Evolutionary conservation across 208 protist species (phyloP).

Genomic region (Jaenimonas drosophilae): DNA sequence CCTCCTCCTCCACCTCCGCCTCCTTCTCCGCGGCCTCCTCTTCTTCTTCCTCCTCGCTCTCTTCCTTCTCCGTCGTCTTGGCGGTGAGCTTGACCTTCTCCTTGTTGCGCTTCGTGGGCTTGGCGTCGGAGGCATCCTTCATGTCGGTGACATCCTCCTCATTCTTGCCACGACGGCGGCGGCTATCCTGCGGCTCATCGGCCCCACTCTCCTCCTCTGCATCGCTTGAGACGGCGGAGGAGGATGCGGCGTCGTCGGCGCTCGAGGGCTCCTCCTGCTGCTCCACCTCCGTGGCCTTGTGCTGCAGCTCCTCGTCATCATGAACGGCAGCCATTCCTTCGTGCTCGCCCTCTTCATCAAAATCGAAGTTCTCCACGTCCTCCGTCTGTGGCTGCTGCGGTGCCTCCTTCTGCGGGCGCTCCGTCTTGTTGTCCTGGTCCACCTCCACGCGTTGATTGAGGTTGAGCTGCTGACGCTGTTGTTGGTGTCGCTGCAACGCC

Average conservation of each 20-base stretch:
- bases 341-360: slow-evolving; percentile 56
- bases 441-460: slow-evolving; percentile 68
- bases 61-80: slow-evolving; percentile 26
- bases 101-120: slow-evolving; percentile 10
- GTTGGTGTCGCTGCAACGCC: slow-evolving; percentile 73
- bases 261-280: slow-evolving; percentile 19
- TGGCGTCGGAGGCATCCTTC: slow-evolving; percentile 19
- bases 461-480: slow-evolving; percentile 71
- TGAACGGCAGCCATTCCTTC: slow-evolving; percentile 48
- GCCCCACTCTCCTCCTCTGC: slow-evolving; percentile 9
- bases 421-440: slow-evolving; percentile 41
- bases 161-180: slow-evolving; percentile 17
- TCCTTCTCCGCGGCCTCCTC: slow-evolving; percentile 11
- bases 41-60: slow-evolving; percentile 16
- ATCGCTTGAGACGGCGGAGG: too few species aligned
- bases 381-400: slow-evolving; percentile 32
- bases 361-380: slow-evolving; percentile 31
- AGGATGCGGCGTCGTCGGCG: slow-evolving; percentile 22
- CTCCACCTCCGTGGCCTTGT: slow-evolving; percentile 24
- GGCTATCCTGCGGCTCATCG: slow-evolving; percentile 25
- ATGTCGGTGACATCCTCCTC: slow-evolving; percentile 37
- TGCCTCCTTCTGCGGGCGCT: slow-evolving; percentile 18
- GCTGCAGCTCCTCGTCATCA: slow-evolving; percentile 24
- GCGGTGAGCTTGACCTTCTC: slow-evolving; percentile 27
- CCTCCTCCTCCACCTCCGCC: slow-evolving; percentile 12